These are phyloP conservation scores for Toxicodendron radicans DNA, from an alignment of 345 rosid species.

Conservation along the genomic window DNA sequence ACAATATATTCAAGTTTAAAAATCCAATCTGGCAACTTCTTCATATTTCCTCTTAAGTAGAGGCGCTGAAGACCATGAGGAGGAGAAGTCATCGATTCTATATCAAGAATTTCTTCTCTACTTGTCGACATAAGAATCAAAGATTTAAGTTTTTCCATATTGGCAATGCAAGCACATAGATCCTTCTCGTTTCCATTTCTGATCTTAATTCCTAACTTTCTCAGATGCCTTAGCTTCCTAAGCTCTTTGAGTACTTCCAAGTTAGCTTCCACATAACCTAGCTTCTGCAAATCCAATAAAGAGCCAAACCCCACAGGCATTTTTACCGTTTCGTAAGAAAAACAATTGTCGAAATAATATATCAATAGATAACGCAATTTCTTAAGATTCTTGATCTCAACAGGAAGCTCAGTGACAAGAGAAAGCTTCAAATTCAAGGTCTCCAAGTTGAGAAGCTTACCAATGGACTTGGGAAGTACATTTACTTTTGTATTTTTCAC, in stretches of 20 bases:
- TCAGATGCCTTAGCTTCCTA: conserved; percentile 1
- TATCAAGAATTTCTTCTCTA: neutral
- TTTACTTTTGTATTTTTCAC: neutral
- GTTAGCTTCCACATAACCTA: too few species aligned
- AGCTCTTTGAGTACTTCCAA: neutral
- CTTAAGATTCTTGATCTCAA: too few species aligned
- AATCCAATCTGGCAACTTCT: conserved; percentile 8
- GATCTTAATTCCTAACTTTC: conserved; percentile 13
- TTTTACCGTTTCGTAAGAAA: too few species aligned
- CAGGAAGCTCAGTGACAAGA: neutral
- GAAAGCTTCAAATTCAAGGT: conserved; percentile 6
- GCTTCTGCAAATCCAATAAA: too few species aligned
- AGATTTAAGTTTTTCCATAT: conserved; percentile 7
- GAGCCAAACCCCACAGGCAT: too few species aligned
- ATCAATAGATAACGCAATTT: too few species aligned
- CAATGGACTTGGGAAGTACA: neutral
- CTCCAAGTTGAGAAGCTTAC: conserved; percentile 1
- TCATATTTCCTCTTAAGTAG: neutral
- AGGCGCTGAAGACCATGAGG: neutral
- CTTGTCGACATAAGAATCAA: neutral
- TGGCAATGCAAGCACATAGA: conserved; percentile 11
- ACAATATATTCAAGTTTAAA: neutral
- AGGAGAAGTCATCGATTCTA: neutral
- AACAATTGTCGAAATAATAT: too few species aligned
- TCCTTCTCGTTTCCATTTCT: conserved; percentile 1